These are phyloP conservation scores for Lagerstroemia speciosa DNA, from an alignment of 345 rosid species.

Conservation along the genomic window DNA sequence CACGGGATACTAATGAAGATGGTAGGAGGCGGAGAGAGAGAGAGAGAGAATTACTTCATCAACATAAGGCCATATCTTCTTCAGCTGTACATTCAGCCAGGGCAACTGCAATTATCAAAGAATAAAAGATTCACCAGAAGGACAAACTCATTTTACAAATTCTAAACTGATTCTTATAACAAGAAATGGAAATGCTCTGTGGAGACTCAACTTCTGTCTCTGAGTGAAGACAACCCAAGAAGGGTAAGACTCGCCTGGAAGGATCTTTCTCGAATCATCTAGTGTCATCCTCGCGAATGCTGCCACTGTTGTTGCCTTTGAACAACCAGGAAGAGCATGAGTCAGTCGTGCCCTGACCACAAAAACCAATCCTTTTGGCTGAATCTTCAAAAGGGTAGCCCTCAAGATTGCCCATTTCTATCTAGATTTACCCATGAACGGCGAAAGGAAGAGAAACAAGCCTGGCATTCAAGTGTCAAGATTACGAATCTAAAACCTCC, in stretches of 20 bases:
- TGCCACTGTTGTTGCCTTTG: constrained; percentile 61
- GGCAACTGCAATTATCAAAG: constrained; percentile 40
- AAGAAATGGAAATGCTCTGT: background rate
- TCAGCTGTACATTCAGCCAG: constrained; percentile 78
- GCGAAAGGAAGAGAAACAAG: no score
- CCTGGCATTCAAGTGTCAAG: no score
- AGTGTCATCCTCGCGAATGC: constrained; percentile 86
- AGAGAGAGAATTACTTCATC: constrained; percentile 37
- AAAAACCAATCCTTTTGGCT: background rate
- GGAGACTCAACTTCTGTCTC: constrained; percentile 59
- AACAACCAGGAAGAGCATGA: background rate
- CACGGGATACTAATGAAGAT: background rate
- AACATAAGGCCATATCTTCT: constrained; percentile 89
- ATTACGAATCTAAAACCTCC: background rate
- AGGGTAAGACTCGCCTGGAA: constrained; percentile 59
- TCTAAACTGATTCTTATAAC: background rate
- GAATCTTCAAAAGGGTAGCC: background rate
- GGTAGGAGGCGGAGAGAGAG: background rate
- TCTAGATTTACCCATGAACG: background rate
- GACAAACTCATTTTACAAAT: constrained; percentile 1
- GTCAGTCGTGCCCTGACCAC: background rate
- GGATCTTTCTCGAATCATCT: constrained; percentile 69
- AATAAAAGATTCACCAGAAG: constrained; percentile 12
- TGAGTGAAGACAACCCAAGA: constrained; percentile 80
- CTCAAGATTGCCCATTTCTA: background rate